Conservation (phyloP, 169 alveolate genomes). For the Theileria sp. region DNA sequence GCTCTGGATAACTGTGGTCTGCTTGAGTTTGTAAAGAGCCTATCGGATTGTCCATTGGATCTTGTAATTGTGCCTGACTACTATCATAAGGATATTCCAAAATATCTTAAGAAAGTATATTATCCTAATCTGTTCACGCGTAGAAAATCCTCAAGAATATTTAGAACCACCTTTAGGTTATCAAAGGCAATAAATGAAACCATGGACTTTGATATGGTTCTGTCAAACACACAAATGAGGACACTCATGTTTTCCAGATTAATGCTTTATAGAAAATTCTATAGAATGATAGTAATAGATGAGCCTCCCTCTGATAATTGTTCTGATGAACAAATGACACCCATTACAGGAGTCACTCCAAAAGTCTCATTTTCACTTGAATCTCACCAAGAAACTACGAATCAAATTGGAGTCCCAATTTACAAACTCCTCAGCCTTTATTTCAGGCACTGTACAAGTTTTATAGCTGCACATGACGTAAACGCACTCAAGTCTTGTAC, state of each 20-base stretch:
- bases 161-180: background rate
- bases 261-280: slow-evolving; percentile 67
- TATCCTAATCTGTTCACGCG: background rate
- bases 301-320: slow-evolving; percentile 79
- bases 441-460: slow-evolving; percentile 62
- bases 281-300: slow-evolving; percentile 75
- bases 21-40: slow-evolving; percentile 19
- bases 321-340: background rate
- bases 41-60: slow-evolving; percentile 33
- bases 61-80: slow-evolving; percentile 31
- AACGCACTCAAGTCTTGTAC: slow-evolving; percentile 55
- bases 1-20: slow-evolving; percentile 60
- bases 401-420: slow-evolving; percentile 26
- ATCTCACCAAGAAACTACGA: background rate
- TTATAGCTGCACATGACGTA: slow-evolving; percentile 63
- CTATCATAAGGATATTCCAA: slow-evolving; percentile 11
- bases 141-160: background rate
- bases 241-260: slow-evolving; percentile 74
- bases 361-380: background rate
- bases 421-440: slow-evolving; percentile 46
- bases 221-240: slow-evolving; percentile 65
- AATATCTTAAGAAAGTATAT: slow-evolving; percentile 16
- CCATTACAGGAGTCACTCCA: background rate
- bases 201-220: slow-evolving; percentile 8
- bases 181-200: background rate